Evolutionary conservation across 768 basidiomycete species (phyloP), one percentile per base, ranked within the genome.

Genomic region (Agrocybe praecox): DNA sequence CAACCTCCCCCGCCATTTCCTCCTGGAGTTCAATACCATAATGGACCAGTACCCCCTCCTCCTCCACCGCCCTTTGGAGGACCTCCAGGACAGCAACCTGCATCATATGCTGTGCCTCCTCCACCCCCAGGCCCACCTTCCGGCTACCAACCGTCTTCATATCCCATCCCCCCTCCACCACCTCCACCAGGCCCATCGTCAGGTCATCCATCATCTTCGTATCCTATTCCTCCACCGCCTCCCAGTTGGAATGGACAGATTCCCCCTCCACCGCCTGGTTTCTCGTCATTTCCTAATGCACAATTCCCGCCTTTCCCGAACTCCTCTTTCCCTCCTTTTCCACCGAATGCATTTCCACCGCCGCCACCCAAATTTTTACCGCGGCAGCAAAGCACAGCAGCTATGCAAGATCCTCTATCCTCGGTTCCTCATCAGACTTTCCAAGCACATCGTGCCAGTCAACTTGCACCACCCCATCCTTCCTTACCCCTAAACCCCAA

Each of bases 371-470:
- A 87, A 6, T 88, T 90, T 69, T 86, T 86, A 58, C 81, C 85
- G 24, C 79, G 80, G 42, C 79, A 80, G 68, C 71, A 40, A 83
- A 84, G 65, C 79, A 46, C 74, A 42, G 74, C 83, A 49, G 71
- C 83, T 1, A 79, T 84, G 67, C 90, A 92, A 69, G 92, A 94
- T 65, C 90, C 92, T 0, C 72, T 94, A 32, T 86, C 88, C 1
- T 81, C 81, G n/a, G 71, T 86, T 19, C 90, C 92, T 6, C 87
- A 92, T 61, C 84, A 88, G 67, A 90, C 90, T 6, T 92, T 81
- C 68, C 92, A 93, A 68, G 87, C 83, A 5, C 86, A 90, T 64
- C 82, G 81, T n/a, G 76, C 80, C 6, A 72, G 69, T 49, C 80
- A 76, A 48, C 4, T 65, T 51, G 49, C 71, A 1, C 44, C 71